Conservation (phyloP, 2,329 filamentous ascomycete species). For the Arachnomyces sp. region DNA sequence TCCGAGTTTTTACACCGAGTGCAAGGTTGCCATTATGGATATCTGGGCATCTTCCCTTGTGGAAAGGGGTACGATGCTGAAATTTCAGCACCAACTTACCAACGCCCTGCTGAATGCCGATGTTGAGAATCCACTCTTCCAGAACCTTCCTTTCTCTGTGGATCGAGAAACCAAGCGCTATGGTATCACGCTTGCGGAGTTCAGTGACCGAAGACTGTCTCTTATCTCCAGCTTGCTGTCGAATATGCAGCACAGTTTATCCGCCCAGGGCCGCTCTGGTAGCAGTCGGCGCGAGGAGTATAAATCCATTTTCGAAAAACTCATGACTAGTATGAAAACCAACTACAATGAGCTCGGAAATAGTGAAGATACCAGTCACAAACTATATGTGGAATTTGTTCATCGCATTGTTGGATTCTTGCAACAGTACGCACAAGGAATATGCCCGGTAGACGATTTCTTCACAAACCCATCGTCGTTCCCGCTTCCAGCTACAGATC, state of each 20-base stretch:
- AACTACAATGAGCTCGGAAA: conserved; percentile 50
- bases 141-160: conserved; percentile 50
- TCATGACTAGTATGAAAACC: conserved; percentile 54
- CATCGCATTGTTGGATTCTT: conserved; percentile 51
- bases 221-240: conserved; percentile 49
- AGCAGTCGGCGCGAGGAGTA: conserved; percentile 45
- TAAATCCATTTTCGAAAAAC: conserved; percentile 22
- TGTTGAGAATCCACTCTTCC: conserved; percentile 39
- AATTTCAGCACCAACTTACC: conserved; percentile 53
- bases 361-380: conserved; percentile 28
- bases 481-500: conserved; percentile 51
- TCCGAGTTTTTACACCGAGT: conserved; percentile 32
- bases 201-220: conserved; percentile 46
- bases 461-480: conserved; percentile 54
- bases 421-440: conserved; percentile 51
- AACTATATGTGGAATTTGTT: conserved; percentile 54
- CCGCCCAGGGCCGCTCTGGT: conserved; percentile 24
- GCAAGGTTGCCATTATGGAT: conserved; percentile 42
- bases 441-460: conserved; percentile 49
- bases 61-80: conserved; percentile 52
- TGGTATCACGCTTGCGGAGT: conserved; percentile 43
- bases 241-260: conserved; percentile 50
- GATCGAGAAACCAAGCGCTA: conserved; percentile 31
- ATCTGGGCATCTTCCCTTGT: conserved; percentile 49
- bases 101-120: conserved; percentile 44